Base-by-base conservation (phyloP, 192 early-diverging fungal species). In the Oehlia diaphana region DNA sequence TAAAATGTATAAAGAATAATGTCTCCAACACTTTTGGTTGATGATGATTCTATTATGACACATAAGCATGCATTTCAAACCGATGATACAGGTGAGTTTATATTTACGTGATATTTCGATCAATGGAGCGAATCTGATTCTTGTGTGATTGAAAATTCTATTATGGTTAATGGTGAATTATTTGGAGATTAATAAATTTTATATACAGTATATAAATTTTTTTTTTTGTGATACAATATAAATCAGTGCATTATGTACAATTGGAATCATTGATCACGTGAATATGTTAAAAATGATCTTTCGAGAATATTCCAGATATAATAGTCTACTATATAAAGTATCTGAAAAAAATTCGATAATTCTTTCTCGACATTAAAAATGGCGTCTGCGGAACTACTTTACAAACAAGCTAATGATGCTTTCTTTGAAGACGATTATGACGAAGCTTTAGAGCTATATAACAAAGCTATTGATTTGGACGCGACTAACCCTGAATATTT, bases 361-460 rank as follows among this genome's bases (percentile, higher is more conserved):
- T 42, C 39, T 47, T 47, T 47, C 44, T 47, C 44, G 6, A 5
- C 5, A 47, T 47, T 47, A 47, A 47, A 67, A n/a, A 84, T 84
- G 81, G 23, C 79, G 13, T 74, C 81, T 28, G 83, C 82, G 6
- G 74, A 82, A 79, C 81, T 81, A 42, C 35, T 82, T 72, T 84
- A 81, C 61, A 79, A 81, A 9, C 80, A 90, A 80, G 96, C 92
- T 16, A 93, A 91, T 82, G 89, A 92, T 78, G 92, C 92, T 53
- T 94, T 92, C 80, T 90, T 93, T 81, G 92, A 93, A 72, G 93
- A 93, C 73, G 93, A 94, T 76, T 96, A 89, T 78, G 88, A 92
- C 62, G 86, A 89, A 62, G 92, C 95, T 44, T 85, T 94, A 75
- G 79, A 80, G 9, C 87, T 95, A 44, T 95, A 90, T 83, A 89